These are phyloP conservation scores for Pestalotiopsis sp. DNA, from an alignment of 2,329 filamentous ascomycete genomes.

Conservation along the genomic window DNA sequence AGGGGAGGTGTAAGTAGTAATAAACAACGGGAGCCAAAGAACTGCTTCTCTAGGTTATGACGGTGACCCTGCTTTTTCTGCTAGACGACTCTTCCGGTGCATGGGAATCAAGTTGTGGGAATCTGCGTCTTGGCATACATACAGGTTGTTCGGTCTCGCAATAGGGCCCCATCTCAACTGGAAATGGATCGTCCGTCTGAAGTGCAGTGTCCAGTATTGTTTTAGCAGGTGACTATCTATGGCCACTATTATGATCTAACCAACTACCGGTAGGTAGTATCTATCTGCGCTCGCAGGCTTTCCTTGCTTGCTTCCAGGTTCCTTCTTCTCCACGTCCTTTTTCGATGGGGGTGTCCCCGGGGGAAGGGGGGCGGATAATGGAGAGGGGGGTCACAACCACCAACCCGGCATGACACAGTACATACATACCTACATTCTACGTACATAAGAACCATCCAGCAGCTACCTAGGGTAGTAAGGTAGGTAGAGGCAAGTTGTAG, in stretches of 20 bases:
- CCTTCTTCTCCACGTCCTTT: not conserved
- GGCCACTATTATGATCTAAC: not conserved
- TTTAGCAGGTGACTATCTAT: conserved; percentile 5
- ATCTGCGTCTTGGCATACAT: conserved; percentile 6
- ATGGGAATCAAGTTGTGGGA: conserved; percentile 4
- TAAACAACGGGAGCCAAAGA: not conserved
- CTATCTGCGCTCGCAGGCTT: not conserved
- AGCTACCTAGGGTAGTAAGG: no score
- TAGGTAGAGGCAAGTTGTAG: no score
- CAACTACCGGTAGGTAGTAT: not conserved
- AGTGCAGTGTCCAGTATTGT: not conserved
- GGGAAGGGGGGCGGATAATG: not conserved
- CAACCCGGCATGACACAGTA: not conserved
- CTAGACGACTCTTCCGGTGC: not conserved
- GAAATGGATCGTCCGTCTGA: not conserved
- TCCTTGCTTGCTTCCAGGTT: not conserved
- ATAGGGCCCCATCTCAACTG: not conserved
- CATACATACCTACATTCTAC: not conserved
- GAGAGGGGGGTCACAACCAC: not conserved
- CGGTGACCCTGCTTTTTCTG: not conserved
- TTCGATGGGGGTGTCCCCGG: not conserved
- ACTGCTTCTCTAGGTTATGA: not conserved
- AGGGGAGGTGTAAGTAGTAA: conserved; percentile 1
- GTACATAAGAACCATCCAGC: no score
- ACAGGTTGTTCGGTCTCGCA: not conserved